Conservation (phyloP, 106 monocot species). For the Cymbidium sinense region DNA sequence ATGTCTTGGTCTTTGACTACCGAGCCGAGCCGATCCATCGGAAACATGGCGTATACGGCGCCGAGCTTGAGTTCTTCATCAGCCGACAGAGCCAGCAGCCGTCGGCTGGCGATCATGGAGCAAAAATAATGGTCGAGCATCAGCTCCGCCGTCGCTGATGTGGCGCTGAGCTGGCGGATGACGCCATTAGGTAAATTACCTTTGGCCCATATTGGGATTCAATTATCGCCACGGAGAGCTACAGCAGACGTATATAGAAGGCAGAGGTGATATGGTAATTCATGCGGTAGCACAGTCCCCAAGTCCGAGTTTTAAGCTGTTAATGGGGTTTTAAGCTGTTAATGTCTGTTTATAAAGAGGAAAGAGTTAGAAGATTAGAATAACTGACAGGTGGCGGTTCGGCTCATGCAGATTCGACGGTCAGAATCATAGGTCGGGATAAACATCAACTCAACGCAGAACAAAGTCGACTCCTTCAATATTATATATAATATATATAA, state of each 20-base stretch:
- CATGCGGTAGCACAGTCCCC: no score
- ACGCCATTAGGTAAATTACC: slow-evolving; percentile 6
- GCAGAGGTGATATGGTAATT: no score
- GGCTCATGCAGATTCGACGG: background rate
- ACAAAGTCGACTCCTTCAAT: no score
- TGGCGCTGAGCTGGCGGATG: background rate
- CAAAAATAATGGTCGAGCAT: slow-evolving; percentile 17
- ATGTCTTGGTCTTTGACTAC: background rate
- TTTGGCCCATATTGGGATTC: background rate
- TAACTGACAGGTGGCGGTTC: background rate
- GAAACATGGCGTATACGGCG: slow-evolving; percentile 10
- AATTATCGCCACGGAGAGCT: background rate
- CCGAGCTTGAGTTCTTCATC: slow-evolving; percentile 16
- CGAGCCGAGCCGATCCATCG: slow-evolving; percentile 7
- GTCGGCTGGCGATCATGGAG: slow-evolving; percentile 1
- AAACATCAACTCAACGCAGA: no score
- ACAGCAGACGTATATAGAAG: slow-evolving; percentile 13
- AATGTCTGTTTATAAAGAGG: no score
- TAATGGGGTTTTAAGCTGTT: no score
- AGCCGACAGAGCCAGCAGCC: slow-evolving; percentile 9
- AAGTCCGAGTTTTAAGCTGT: no score
- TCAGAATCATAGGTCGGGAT: background rate
- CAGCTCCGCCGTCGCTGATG: slow-evolving; percentile 8
- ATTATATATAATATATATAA: no score
- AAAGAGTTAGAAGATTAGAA: background rate